These are phyloP conservation scores for Fusarium nygamai DNA, from an alignment of 2,329 filamentous ascomycete species.

Conservation along the genomic window DNA sequence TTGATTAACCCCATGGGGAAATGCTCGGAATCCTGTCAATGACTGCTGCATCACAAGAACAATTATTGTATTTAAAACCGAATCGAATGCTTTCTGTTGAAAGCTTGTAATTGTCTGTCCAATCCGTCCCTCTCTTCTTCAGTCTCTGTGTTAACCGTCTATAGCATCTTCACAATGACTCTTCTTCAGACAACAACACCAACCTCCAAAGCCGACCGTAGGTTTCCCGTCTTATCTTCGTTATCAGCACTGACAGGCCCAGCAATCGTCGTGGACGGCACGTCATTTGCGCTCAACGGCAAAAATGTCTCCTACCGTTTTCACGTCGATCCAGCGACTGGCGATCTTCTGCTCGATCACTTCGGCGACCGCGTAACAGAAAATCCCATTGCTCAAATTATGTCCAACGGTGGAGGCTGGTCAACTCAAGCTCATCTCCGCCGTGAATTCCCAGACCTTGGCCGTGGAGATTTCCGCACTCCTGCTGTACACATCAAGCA, in stretches of 20 bases:
- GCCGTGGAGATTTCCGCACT: conserved; percentile 69
- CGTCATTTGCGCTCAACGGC: conserved; percentile 66
- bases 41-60: background rate
- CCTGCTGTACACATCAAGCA: conserved; percentile 71
- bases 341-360: conserved; percentile 69
- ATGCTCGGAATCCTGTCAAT: conserved; percentile 19
- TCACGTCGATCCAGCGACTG: conserved; percentile 65
- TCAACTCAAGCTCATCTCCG: conserved; percentile 60
- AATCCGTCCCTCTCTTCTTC: background rate
- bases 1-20: conserved; percentile 27
- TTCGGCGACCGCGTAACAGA: conserved; percentile 67
- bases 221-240: background rate
- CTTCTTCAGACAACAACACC: background rate
- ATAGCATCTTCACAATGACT: background rate
- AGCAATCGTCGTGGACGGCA: conserved; percentile 65
- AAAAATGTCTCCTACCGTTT: conserved; percentile 69
- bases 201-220: background rate
- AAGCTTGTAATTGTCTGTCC: background rate
- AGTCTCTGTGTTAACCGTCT: background rate
- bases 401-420: conserved; percentile 60
- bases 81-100: background rate
- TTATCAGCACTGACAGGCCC: background rate
- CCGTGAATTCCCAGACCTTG: conserved; percentile 72
- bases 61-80: conserved; percentile 2
- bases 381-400: conserved; percentile 54